phyloP scores from a whole-genome alignment of 2,329 filamentous ascomycete species.

The Thelonectria rubi region DNA sequence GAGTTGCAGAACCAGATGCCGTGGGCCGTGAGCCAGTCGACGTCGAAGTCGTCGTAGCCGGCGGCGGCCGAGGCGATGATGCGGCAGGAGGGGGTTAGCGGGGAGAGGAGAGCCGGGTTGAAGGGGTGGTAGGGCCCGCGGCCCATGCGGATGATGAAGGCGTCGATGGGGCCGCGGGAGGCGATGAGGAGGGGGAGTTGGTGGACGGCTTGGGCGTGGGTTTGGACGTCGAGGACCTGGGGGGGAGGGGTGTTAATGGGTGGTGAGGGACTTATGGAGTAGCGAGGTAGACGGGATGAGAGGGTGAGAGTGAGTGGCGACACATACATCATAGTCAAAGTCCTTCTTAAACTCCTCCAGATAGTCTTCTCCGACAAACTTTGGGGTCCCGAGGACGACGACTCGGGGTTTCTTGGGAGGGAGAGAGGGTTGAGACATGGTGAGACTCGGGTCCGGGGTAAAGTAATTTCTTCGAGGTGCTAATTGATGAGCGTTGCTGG shows the following conservation, averaged over 20 bases:
- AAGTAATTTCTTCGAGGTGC: background rate
- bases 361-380: slow-evolving; percentile 51
- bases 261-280: too few species aligned
- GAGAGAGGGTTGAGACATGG: slow-evolving; percentile 11
- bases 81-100: slow-evolving; percentile 52
- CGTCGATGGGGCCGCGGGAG: slow-evolving; percentile 54
- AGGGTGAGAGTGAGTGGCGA: too few species aligned
- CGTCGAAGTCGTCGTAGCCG: slow-evolving; percentile 58
- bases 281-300: background rate
- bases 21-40: slow-evolving; percentile 52
- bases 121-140: slow-evolving; percentile 60
- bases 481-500: background rate
- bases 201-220: slow-evolving; percentile 48
- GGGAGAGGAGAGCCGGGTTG: slow-evolving; percentile 53
- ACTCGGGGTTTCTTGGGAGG: slow-evolving; percentile 49
- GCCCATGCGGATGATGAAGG: slow-evolving; percentile 60
- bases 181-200: slow-evolving; percentile 49
- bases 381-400: slow-evolving; percentile 52
- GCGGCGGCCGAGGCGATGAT: slow-evolving; percentile 58
- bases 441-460: background rate
- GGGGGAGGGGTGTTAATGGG: background rate
- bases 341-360: slow-evolving; percentile 49
- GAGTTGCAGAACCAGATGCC: slow-evolving; percentile 64
- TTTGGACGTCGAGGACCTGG: slow-evolving; percentile 46
- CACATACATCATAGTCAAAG: slow-evolving; percentile 50